phyloP scores from a whole-genome alignment of 768 basidiomycete genomes.

The Tylopilus sp. region DNA sequence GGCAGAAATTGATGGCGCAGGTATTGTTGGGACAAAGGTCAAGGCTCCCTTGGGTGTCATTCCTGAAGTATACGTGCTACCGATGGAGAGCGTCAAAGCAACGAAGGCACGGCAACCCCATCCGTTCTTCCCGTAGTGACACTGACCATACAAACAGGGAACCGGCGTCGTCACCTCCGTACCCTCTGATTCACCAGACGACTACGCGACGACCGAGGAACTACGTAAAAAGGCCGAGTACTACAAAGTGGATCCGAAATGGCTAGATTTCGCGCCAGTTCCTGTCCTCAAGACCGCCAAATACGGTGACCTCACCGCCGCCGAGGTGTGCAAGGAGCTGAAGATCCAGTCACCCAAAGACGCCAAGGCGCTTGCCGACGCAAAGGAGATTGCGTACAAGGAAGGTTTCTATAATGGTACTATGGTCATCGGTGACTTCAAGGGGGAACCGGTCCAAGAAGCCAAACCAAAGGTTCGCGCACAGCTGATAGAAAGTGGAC shows the following conservation, averaged over 20 bases:
- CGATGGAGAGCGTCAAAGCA: slow-evolving; percentile 98
- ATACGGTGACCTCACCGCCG: slow-evolving; percentile 91
- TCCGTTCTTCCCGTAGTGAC: neutral
- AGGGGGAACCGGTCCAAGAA: slow-evolving; percentile 83
- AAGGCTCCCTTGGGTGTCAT: slow-evolving; percentile 80
- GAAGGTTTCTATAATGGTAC: slow-evolving; percentile 96
- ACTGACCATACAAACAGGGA: slow-evolving; percentile 48
- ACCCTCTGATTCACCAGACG: slow-evolving; percentile 97
- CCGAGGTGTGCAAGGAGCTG: slow-evolving; percentile 76
- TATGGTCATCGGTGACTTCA: slow-evolving; percentile 90
- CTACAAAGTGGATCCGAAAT: slow-evolving; percentile 90
- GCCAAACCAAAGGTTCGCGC: slow-evolving; percentile 89
- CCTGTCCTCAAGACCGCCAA: slow-evolving; percentile 85
- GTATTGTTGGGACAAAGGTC: slow-evolving; percentile 84
- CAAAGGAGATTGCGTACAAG: slow-evolving; percentile 97
- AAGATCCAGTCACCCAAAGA: slow-evolving; percentile 98
- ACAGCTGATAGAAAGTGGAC: slow-evolving; percentile 69
- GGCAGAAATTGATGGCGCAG: slow-evolving; percentile 72
- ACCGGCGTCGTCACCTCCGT: slow-evolving; percentile 98
- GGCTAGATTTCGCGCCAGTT: slow-evolving; percentile 81
- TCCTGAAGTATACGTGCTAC: slow-evolving; percentile 89
- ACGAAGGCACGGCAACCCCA: slow-evolving; percentile 60
- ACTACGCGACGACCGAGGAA: slow-evolving; percentile 86
- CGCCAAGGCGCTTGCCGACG: slow-evolving; percentile 87
- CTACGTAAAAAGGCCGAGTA: slow-evolving; percentile 94